phyloP scores from a whole-genome alignment of 495 filamentous ascomycete species.

The Terfezia claveryi region DNA sequence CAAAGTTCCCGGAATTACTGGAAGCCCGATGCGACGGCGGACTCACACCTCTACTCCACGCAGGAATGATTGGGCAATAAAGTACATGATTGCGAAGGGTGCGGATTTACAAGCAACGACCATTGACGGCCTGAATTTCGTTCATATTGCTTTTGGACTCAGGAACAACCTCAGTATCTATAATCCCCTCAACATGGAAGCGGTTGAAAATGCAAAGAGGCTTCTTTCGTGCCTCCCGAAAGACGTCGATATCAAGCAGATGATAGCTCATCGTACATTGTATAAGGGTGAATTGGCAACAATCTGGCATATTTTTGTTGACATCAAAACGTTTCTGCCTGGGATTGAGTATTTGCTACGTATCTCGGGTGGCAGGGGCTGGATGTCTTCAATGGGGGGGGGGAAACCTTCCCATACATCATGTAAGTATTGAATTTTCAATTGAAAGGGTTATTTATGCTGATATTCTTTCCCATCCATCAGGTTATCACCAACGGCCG shows the following conservation, averaged over 20 bases:
- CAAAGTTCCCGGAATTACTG: background rate
- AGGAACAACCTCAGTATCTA: too few species aligned
- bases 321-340: background rate
- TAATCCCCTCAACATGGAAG: background rate
- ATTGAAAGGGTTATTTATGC: constrained; percentile 5
- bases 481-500: background rate
- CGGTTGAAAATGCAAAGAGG: background rate
- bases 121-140: background rate
- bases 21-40: background rate
- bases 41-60: background rate
- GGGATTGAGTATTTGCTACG: constrained; percentile 5
- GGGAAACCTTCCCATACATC: constrained; percentile 14
- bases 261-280: background rate
- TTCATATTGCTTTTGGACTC: background rate
- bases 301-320: background rate
- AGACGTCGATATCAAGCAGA: background rate
- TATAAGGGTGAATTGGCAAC: too few species aligned
- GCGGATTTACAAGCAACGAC: background rate
- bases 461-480: background rate
- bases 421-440: constrained; percentile 3
- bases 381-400: constrained; percentile 10
- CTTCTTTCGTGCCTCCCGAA: background rate
- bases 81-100: background rate
- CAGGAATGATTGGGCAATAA: background rate
- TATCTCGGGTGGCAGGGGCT: constrained; percentile 3